Percentiles rank a stretch among this genome's conserved stretches.
Evolutionary conservation across 2,329 filamentous ascomycete species (phyloP).

Genomic region (Lachnellula subtilissima): DNA sequence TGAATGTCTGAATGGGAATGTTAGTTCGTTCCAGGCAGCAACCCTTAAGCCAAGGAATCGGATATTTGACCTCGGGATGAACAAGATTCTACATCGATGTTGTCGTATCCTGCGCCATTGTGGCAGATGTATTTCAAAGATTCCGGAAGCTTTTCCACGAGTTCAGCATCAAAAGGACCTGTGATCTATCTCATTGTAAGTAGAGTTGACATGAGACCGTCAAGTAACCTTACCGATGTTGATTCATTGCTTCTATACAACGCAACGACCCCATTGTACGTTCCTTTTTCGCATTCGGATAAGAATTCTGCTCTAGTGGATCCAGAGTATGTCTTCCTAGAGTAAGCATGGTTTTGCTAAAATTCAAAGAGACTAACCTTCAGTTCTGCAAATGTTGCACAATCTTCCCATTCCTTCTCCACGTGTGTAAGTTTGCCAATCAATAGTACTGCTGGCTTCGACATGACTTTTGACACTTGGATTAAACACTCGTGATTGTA

Average conservation of each 20-base stretch:
- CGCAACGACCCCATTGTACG: conserved; percentile 57
- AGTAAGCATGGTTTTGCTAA: neutral
- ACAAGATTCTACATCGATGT: conserved; percentile 69
- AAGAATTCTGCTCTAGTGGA: conserved; percentile 62
- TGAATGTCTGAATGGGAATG: conserved; percentile 45
- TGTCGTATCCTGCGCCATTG: conserved; percentile 75
- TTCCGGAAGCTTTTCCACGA: conserved; percentile 52
- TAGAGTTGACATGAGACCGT: neutral
- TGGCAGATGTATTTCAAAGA: conserved; percentile 54
- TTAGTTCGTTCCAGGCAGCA: neutral
- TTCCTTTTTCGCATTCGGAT: conserved; percentile 57
- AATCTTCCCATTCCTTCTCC: conserved; percentile 25
- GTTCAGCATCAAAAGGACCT: conserved; percentile 63
- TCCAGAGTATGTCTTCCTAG: conserved; percentile 31
- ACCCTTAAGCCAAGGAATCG: neutral
- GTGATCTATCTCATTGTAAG: conserved; percentile 42
- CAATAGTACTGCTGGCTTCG: conserved; percentile 20
- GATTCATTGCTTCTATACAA: conserved; percentile 69
- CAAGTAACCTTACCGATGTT: conserved; percentile 36
- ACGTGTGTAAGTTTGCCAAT: conserved; percentile 24
- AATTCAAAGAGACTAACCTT: conserved; percentile 15
- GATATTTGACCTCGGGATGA: conserved; percentile 33
- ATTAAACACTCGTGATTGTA: no score
- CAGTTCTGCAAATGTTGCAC: conserved; percentile 19
- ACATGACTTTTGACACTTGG: neutral